A percentile compares a stretch with the other conserved stretches of the same genome.
These are phyloP conservation scores for Eimeria falciformis DNA, from an alignment of 169 alveolate genomes.

Conservation along the genomic window DNA sequence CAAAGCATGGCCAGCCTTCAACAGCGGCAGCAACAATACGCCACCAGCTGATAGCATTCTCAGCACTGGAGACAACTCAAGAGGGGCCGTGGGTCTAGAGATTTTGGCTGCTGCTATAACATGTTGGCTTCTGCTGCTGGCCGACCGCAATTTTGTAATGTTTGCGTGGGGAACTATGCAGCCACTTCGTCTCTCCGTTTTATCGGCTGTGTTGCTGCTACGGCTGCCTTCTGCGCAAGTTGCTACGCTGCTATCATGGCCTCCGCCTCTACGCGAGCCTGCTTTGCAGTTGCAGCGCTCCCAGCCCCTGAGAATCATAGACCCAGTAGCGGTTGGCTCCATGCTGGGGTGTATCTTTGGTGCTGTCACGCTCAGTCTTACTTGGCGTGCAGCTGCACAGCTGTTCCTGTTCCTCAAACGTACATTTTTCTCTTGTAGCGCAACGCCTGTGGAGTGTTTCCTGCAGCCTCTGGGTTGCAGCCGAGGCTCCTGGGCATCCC, in stretches of 20 bases:
- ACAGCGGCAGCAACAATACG: background rate
- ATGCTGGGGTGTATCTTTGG: conserved; percentile 67
- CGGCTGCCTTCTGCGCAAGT: conserved; percentile 71
- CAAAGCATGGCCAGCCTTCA: background rate
- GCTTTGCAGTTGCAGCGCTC: conserved; percentile 66
- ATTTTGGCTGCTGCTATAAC: conserved; percentile 50
- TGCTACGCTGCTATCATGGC: conserved; percentile 48
- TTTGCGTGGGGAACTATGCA: conserved; percentile 51
- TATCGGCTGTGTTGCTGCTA: conserved; percentile 43
- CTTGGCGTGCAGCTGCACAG: background rate
- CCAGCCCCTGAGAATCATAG: conserved; percentile 59
- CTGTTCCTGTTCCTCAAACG: background rate
- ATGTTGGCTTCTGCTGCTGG: conserved; percentile 50
- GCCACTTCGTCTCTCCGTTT: conserved; percentile 62
- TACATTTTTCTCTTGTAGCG: background rate
- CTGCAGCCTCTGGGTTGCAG: background rate
- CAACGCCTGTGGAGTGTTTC: background rate
- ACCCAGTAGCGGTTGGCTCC: conserved; percentile 71
- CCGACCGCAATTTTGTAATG: conserved; percentile 68
- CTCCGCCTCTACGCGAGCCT: conserved; percentile 58
- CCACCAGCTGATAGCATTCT: background rate
- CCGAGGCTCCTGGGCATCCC: conserved; percentile 52
- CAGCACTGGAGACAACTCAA: background rate
- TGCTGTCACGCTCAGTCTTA: background rate
- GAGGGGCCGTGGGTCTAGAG: conserved; percentile 51